phyloP scores from a whole-genome alignment of 2,329 filamentous ascomycete species.

The Xylaria polymorpha region DNA sequence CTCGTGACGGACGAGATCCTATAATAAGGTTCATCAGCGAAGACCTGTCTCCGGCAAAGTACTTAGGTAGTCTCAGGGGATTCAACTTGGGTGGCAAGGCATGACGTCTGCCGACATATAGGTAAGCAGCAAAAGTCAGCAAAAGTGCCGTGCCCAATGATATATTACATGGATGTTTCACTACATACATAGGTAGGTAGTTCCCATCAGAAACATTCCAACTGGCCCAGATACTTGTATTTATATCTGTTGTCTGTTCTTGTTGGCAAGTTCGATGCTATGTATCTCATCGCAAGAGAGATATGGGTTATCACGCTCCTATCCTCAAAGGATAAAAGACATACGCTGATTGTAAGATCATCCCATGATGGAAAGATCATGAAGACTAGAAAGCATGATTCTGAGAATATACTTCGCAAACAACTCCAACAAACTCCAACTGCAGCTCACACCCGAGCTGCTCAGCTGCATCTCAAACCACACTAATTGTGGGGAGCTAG shows the following conservation, averaged over 20 bases:
- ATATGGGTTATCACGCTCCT: background rate
- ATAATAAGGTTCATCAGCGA: conserved; percentile 4
- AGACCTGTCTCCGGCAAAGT: conserved; percentile 6
- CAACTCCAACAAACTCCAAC: conserved; percentile 26
- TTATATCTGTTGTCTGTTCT: background rate
- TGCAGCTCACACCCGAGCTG: conserved; percentile 22
- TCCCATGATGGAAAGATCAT: conserved; percentile 2
- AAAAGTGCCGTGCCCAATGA: conserved; percentile 22
- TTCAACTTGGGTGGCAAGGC: conserved; percentile 22
- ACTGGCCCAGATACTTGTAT: background rate
- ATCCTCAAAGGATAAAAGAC: background rate
- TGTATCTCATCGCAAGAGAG: background rate
- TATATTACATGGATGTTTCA: conserved; percentile 23
- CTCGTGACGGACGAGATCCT: background rate
- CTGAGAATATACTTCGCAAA: conserved; percentile 16
- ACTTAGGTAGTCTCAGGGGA: conserved; percentile 3
- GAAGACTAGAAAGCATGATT: background rate
- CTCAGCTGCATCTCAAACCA: conserved; percentile 28
- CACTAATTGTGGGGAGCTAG: conserved; percentile 35
- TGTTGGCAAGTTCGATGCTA: background rate
- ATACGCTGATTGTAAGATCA: conserved; percentile 1
- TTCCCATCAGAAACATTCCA: conserved; percentile 18
- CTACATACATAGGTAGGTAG: conserved; percentile 7
- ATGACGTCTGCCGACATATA: conserved; percentile 40
- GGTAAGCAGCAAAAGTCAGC: conserved; percentile 20